phyloP scores from a whole-genome alignment of 176 grass and related monocot species.

The Saccharum officinarum region DNA sequence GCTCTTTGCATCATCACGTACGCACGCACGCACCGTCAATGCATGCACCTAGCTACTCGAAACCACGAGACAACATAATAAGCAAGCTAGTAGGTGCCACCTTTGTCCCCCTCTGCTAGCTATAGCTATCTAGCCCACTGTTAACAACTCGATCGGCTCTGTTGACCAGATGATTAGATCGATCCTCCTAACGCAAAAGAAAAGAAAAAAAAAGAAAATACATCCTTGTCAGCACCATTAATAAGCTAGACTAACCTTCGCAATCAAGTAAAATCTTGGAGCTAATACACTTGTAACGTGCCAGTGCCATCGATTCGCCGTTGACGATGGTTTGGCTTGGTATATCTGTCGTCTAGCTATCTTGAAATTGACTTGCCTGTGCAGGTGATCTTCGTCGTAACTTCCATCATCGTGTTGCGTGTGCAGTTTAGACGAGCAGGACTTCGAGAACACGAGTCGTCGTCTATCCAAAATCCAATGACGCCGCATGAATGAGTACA shows the following conservation, averaged over 20 bases:
- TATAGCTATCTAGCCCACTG: no score
- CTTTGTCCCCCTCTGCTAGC: background rate
- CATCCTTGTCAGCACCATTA: background rate
- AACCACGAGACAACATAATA: background rate
- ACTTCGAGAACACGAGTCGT: conserved; percentile 3
- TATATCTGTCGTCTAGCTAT: background rate
- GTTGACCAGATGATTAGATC: conserved; percentile 6
- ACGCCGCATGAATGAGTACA: background rate
- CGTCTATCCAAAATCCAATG: background rate
- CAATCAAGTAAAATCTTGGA: background rate
- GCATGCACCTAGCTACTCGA: background rate
- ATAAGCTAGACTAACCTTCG: background rate
- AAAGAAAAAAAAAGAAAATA: no score
- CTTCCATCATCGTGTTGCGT: background rate
- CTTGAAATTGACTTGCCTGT: background rate
- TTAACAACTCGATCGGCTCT: background rate
- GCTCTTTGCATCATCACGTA: conserved; percentile 13
- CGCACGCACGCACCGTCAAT: background rate
- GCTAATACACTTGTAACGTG: background rate
- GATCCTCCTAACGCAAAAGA: no score
- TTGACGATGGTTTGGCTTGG: background rate
- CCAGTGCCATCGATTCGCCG: background rate
- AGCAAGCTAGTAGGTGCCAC: background rate
- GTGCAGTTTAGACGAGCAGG: background rate
- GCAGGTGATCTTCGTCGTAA: background rate